Evolutionary conservation across 2,329 filamentous ascomycete species (phyloP), one percentile per base, ranked within the genome.

Genomic region (Stenocarpella maydis): DNA sequence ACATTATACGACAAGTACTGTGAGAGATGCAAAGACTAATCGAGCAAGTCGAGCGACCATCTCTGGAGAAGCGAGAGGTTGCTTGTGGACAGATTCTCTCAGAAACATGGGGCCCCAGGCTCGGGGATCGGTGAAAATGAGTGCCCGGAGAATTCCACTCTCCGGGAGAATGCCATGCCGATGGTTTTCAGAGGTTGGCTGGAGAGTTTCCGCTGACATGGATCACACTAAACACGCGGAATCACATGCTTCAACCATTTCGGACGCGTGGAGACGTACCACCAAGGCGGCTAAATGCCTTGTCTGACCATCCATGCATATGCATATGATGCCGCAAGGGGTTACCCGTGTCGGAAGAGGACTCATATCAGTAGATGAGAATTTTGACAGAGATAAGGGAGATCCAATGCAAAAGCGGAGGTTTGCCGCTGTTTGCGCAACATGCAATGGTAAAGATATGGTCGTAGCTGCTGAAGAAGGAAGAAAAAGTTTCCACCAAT

Each of bases 1-100:
- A 34, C 41, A 47, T 61, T 61, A n/a, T 61, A 61, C 58, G 58
- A 61, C 58, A 28, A 41, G 28, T 37, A 24, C 8, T 61, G 58
- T 47, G 58, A 61, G 58, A 61, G 58, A 61, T 37, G 28, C 14
- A 6, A 61, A 61, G 58, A 61, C 41, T 61, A 61, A 47, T 49
- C 58, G 9, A 47, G 58, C 34, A 61, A 49, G 39, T 31, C 24
- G 58, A 47, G 10, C 26, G 47, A 26, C 24, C 14, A 8, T 17
- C n/a, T n/a, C n/a, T n/a, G 28, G 17, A 21, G 41, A 15, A 47
- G n/a, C 12, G 37, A 37, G 26, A 47, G 6, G 12, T 19, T 37
- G 7, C 24, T 34, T 47, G 43, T n/a, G 19, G 26, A 10, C 9
- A 24, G 28, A 1, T 19, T 9, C 8, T 26, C 9, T 47, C 37